Conservation (phyloP, 441 rosid genomes). For the Dalechampia spathulata region DNA sequence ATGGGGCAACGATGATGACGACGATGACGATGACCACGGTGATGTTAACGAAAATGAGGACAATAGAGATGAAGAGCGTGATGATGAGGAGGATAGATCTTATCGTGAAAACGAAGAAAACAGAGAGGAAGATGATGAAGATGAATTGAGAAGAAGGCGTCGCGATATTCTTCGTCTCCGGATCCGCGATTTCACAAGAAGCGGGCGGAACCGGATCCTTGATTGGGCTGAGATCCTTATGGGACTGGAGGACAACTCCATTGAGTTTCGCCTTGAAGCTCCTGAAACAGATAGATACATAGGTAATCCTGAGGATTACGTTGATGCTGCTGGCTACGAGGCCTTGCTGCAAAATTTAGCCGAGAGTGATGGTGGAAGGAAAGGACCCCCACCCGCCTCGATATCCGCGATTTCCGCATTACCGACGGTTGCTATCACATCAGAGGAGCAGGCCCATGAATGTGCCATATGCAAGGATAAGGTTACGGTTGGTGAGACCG, state of each 20-base stretch:
- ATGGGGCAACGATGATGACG: conserved; percentile 46
- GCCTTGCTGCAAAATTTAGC: conserved; percentile 59
- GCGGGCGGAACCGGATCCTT: conserved; percentile 61
- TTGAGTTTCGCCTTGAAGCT: conserved; percentile 46
- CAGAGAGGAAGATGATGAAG: conserved; percentile 9
- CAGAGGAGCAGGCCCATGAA: conserved; percentile 23
- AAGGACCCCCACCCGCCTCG: conserved; percentile 67
- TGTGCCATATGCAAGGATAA: conserved; percentile 73
- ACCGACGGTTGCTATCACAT: conserved; percentile 29
- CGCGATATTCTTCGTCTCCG: conserved; percentile 40
- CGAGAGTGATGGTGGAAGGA: conserved; percentile 55
- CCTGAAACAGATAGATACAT: conserved; percentile 44
- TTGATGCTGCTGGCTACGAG: conserved; percentile 62
- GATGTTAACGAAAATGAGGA: conserved; percentile 19
- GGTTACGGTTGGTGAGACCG: conserved; percentile 43
- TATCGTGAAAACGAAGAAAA: conserved; percentile 15
- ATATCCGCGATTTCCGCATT: conserved; percentile 35
- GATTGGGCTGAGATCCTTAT: conserved; percentile 76
- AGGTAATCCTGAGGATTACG: conserved; percentile 61
- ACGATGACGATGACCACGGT: conserved; percentile 19
- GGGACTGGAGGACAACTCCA: conserved; percentile 63
- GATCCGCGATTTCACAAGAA: conserved; percentile 42
- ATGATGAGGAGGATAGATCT: conserved; percentile 10
- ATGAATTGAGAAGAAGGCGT: conserved; percentile 30
- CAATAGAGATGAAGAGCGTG: conserved; percentile 17